Conservation (phyloP, 352 stramenopile genomes). For the Pythium aphanidermatum region DNA sequence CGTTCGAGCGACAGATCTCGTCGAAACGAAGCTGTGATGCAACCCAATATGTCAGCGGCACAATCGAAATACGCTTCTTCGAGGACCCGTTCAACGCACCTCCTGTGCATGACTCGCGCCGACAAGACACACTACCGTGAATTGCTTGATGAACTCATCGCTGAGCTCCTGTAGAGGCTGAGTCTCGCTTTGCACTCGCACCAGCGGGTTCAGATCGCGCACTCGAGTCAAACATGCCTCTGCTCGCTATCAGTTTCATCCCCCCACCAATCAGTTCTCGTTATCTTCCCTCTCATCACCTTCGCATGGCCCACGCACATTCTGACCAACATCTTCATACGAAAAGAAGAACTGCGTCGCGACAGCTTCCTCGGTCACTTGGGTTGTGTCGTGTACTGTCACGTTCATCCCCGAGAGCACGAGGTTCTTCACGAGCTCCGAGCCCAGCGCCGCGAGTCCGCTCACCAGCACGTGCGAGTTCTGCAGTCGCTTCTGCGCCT, state of each 20-base stretch:
- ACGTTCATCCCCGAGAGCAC: conserved; percentile 94
- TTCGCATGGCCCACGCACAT: no score
- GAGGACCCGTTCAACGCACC: conserved; percentile 17
- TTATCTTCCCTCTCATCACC: no score
- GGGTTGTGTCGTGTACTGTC: conserved; percentile 85
- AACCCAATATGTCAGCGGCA: not conserved
- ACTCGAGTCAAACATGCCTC: conserved; percentile 76
- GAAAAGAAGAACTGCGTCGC: conserved; percentile 85
- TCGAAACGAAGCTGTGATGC: conserved; percentile 42
- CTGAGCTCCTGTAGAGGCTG: conserved; percentile 33
- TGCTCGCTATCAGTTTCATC: conserved; percentile 69
- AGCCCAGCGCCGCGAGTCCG: conserved; percentile 75
- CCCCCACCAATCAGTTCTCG: no score
- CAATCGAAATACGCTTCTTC: not conserved
- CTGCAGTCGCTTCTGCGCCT: conserved; percentile 93
- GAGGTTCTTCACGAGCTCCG: conserved; percentile 97
- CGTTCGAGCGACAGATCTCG: conserved; percentile 40
- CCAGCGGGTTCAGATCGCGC: conserved; percentile 93
- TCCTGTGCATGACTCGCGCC: conserved; percentile 35
- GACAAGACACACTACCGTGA: conserved; percentile 81
- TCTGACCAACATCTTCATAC: conserved; percentile 59
- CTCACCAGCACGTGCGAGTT: conserved; percentile 86
- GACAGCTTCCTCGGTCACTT: conserved; percentile 38
- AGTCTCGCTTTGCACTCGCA: conserved; percentile 81
- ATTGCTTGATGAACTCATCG: conserved; percentile 82